These are phyloP conservation scores for Camellia lanceoleosa DNA, from an alignment of 148 eudicot species.

Conservation along the genomic window DNA sequence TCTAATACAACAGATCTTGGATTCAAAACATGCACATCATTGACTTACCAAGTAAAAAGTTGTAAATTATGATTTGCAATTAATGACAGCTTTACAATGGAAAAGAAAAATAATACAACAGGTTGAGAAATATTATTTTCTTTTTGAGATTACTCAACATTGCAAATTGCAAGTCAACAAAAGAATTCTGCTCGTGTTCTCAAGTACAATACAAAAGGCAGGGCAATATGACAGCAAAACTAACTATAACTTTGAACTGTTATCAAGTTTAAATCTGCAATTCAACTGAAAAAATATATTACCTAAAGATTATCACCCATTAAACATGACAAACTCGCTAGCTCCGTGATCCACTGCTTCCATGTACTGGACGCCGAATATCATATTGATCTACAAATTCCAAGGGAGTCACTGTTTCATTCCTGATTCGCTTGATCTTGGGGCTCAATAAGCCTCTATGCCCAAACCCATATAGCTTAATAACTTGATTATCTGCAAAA, in stretches of 20 bases:
- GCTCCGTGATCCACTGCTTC: conserved; percentile 27
- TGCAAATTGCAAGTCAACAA: conserved; percentile 2
- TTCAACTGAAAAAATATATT: not conserved
- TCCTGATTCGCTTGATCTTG: conserved; percentile 48
- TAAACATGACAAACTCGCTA: conserved; percentile 12
- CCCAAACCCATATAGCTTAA: conserved; percentile 62
- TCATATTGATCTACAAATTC: conserved; percentile 47
- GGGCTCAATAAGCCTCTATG: conserved; percentile 66
- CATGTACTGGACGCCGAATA: conserved; percentile 34
- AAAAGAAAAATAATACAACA: not conserved
- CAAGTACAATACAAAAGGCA: conserved; percentile 1
- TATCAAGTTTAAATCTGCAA: not conserved
- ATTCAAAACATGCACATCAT: not conserved
- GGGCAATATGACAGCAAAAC: not conserved
- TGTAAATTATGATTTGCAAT: not conserved
- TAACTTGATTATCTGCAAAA: conserved; percentile 83
- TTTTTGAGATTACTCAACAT: conserved; percentile 4
- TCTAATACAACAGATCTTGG: not conserved
- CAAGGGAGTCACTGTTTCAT: conserved; percentile 51
- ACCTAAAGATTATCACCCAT: conserved; percentile 13
- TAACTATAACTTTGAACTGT: conserved; percentile 1
- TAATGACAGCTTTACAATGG: not conserved
- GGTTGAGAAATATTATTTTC: not conserved
- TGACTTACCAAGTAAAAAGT: not conserved
- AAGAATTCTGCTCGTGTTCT: conserved; percentile 11